Evolutionary conservation across 2,329 filamentous ascomycete genomes (phyloP).

Genomic region (Fusarium citri): DNA sequence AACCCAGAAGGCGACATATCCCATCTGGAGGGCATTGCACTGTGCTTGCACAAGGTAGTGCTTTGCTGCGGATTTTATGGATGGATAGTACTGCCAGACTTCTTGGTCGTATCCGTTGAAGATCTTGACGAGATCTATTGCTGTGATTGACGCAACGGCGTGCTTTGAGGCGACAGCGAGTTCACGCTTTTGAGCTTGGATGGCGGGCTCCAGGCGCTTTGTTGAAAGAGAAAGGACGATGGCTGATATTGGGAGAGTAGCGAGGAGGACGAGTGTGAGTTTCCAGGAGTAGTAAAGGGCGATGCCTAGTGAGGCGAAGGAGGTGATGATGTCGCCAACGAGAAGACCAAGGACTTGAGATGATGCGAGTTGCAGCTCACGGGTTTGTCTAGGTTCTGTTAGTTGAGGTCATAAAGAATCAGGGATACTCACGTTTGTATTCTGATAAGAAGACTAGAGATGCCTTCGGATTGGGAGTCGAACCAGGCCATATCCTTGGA

Average conservation of each 20-base stretch:
- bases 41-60: slow-evolving; percentile 76
- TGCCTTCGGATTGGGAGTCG: slow-evolving; percentile 77
- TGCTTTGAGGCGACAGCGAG: slow-evolving; percentile 78
- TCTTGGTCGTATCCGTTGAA: slow-evolving; percentile 83
- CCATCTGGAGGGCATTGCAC: slow-evolving; percentile 77
- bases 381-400: slow-evolving; percentile 72
- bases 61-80: slow-evolving; percentile 67
- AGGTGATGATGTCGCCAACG: slow-evolving; percentile 72
- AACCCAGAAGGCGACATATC: slow-evolving; percentile 78
- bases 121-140: slow-evolving; percentile 87
- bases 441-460: slow-evolving; percentile 75
- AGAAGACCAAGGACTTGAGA: slow-evolving; percentile 83
- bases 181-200: slow-evolving; percentile 75
- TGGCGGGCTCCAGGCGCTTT: slow-evolving; percentile 70
- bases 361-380: slow-evolving; percentile 82
- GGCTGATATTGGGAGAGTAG: slow-evolving; percentile 76
- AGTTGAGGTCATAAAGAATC: background rate
- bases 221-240: slow-evolving; percentile 70
- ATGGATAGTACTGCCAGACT: slow-evolving; percentile 69
- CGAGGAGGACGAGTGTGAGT: slow-evolving; percentile 81
- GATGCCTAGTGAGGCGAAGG: slow-evolving; percentile 73
- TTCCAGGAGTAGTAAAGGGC: slow-evolving; percentile 87
- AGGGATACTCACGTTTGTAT: slow-evolving; percentile 74
- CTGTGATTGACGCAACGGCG: slow-evolving; percentile 74
- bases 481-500: slow-evolving; percentile 84